Evolutionary conservation across 345 rosid species (phyloP), one percentile per base, ranked within the genome.

Genomic region (Ceriops decandra): DNA sequence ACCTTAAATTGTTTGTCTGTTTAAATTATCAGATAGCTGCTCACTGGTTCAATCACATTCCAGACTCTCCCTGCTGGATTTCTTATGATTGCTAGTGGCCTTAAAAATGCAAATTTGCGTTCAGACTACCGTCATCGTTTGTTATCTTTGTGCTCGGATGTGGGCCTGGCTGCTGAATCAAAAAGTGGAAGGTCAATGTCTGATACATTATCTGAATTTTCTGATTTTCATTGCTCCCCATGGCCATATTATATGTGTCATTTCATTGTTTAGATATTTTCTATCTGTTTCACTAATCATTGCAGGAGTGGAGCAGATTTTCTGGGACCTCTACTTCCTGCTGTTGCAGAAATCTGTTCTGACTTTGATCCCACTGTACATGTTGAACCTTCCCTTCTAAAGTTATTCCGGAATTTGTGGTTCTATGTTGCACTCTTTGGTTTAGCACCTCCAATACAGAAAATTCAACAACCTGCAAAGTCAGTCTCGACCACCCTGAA

Each of bases 11-110:
- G 52, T 51, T 65, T 73, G 71, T 61, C 52, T 35, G 30, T 24
- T 76, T 66, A 67, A 62, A 71, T 64, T 76, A 67, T 76, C 64
- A 74, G 57, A 70, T 75, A 77, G 74, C 70, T 72, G 73, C 90
- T 86, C 78, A 88, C 86, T 64, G 52, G 68, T 89, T 79, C 83
- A 72, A 69, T 78, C 79, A 72, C 80, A 71, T 75, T 86, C 84
- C 86, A 95, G 99, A 95, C 98, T 82, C 99, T 95, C 74, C 99
- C 99, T 81, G 97, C 97, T 77, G 99, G 98, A 74, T 90, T 95
- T 84, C 91, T 85, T 83, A 80, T 90, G 77, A 87, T 95, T 81
- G 93, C 95, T 73, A 79, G 83, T 72, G 87, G 88, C 74, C 99
- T 95, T 66, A 84, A 68, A 70, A 81, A 80, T 77, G 66, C 76